Percentiles rank a stretch among this genome's conserved stretches.
phyloP scores from a whole-genome alignment of 2,329 filamentous ascomycete genomes.

The Tolypocladium nubicola region DNA sequence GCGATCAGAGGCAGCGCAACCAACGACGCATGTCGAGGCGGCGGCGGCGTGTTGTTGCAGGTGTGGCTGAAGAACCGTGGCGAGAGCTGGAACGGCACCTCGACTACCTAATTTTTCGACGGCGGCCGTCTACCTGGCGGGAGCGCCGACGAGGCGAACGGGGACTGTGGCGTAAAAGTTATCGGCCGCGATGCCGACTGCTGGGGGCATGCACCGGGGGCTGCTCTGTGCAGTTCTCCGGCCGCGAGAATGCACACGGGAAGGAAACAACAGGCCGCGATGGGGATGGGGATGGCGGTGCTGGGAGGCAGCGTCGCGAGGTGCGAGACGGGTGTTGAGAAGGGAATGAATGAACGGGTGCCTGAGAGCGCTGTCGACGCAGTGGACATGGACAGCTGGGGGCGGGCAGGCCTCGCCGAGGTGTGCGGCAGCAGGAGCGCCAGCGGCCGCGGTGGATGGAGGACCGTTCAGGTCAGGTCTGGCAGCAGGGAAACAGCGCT shows the following conservation, averaged over 20 bases:
- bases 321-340: neutral
- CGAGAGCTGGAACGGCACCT: slow-evolving; percentile 22
- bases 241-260: neutral
- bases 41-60: slow-evolving; percentile 19
- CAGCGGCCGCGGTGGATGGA: neutral
- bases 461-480: too few relatives aligned
- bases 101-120: slow-evolving; percentile 11
- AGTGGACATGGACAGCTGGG: neutral
- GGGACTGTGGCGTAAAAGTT: slow-evolving; percentile 1
- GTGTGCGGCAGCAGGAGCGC: neutral
- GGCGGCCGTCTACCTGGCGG: neutral
- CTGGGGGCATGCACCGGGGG: neutral
- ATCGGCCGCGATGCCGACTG: neutral
- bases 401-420: neutral
- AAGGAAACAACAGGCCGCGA: neutral
- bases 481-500: neutral
- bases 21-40: slow-evolving; percentile 25
- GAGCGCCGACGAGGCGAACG: neutral
- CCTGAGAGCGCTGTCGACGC: neutral
- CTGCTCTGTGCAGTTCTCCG: neutral
- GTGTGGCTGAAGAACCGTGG: slow-evolving; percentile 35
- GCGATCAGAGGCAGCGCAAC: slow-evolving; percentile 7
- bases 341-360: neutral
- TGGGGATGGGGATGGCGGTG: neutral
- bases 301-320: neutral